Evolutionary conservation across 2,329 filamentous ascomycete species (phyloP).

Genomic region (Botrytis cinerea): DNA sequence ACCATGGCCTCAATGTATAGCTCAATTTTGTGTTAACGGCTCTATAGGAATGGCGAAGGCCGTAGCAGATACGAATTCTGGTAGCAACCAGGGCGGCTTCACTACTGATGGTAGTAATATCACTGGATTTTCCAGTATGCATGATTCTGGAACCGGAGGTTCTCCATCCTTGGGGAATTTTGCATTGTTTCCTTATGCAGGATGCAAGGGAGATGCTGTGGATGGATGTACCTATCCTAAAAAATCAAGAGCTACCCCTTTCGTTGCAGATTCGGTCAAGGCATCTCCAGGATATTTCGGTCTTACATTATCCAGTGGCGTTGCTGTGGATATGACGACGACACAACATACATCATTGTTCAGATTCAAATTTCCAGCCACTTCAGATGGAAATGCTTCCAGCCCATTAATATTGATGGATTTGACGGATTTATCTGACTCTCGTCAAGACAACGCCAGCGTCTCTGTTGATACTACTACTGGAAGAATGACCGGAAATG

Average conservation of each 20-base stretch:
- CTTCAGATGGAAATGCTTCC: constrained; percentile 42
- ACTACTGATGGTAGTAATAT: constrained; percentile 48
- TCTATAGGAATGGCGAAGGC: constrained; percentile 51
- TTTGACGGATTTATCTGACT: constrained; percentile 62
- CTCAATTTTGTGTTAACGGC: constrained; percentile 17
- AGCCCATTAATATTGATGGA: constrained; percentile 65
- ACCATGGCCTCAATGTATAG: not conserved
- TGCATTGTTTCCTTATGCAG: constrained; percentile 66
- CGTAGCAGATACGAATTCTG: constrained; percentile 54
- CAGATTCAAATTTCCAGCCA: constrained; percentile 59
- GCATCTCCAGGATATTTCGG: constrained; percentile 67
- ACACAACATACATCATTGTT: constrained; percentile 66
- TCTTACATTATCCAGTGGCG: constrained; percentile 57
- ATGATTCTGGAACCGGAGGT: constrained; percentile 51
- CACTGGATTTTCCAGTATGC: constrained; percentile 42
- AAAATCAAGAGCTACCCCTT: constrained; percentile 43
- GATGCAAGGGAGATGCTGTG: constrained; percentile 62
- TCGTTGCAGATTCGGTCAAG: constrained; percentile 51
- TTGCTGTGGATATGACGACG: constrained; percentile 67
- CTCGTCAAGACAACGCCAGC: constrained; percentile 57
- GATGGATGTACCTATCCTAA: constrained; percentile 64
- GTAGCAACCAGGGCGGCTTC: constrained; percentile 58
- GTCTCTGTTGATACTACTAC: constrained; percentile 55
- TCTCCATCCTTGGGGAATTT: constrained; percentile 71
- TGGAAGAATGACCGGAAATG: constrained; percentile 63